Evolutionary conservation across 805 yeast species (phyloP), one percentile per base, ranked within the genome.

Genomic region (Candida alai): DNA sequence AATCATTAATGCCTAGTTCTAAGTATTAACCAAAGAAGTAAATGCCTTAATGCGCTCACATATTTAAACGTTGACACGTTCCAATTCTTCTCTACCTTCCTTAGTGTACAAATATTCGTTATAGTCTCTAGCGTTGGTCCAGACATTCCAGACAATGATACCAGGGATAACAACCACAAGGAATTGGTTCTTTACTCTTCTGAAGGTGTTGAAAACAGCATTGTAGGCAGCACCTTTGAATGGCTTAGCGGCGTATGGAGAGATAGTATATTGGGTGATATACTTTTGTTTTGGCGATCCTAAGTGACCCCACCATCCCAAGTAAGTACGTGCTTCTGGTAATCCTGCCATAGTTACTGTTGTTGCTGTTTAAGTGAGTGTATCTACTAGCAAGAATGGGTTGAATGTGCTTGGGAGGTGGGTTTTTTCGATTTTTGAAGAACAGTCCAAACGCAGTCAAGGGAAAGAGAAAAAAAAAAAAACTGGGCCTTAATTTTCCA

Each of bases 271-370:
- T 41, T 84, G 76, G 43, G 90, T 84, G 46, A 83, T 72, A 69
- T 86, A 82, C 65, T 85, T 85, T 72, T 86, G 95, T 51, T 75
- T 76, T 60, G 93, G 89, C 64, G 84, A 74, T 58, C 94, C 95
- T 58, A 88, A 65, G 70, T 73, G 64, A 58, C 97, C 97, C 97
- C 97, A 88, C 96, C 96, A 88, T 52, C 97, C 97, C 90, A 85
- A 81, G 58, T 83, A 88, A 56, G 87, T 59, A 51, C 74, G 77
- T 52, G 81, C 80, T 51, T 76, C 76, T 36, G 52, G 47, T 32
- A 47, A 43, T 36, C 60, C 60, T 37, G 50, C 60, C 60, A 55
- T 55, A 11, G 21, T 13, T 29, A 15, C 8, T 18, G 11, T n/a
- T 19, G 13, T 12, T 24, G 11, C 14, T 31, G n/a, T 18, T 24